phyloP scores from a whole-genome alignment of 495 filamentous ascomycete species.

The Penicillium antarcticum region DNA sequence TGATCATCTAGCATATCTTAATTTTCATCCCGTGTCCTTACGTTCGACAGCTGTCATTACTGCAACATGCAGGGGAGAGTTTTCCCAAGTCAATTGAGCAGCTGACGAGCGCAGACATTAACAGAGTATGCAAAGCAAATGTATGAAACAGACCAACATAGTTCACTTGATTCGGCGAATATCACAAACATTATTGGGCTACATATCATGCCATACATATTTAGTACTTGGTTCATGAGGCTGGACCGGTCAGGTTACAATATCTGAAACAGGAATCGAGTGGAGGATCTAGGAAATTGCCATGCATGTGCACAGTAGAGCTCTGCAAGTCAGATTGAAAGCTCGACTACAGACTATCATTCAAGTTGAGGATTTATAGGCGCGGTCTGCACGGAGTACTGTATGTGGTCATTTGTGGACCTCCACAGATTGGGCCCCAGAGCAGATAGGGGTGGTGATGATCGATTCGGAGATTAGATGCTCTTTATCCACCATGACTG shows the following conservation, averaged over 20 bases:
- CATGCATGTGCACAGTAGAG: background rate
- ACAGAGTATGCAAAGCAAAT: background rate
- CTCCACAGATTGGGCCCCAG: background rate
- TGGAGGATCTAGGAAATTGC: background rate
- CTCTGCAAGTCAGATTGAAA: background rate
- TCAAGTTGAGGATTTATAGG: background rate
- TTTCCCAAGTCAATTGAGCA: background rate
- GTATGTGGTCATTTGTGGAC: background rate
- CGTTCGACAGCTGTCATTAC: background rate
- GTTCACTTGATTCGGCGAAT: background rate
- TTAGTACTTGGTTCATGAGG: background rate
- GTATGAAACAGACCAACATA: background rate
- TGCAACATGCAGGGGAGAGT: slow-evolving; percentile 1
- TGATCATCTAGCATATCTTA: background rate
- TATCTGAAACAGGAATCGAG: background rate
- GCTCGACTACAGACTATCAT: background rate
- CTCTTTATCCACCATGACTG: background rate
- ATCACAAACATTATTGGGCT: background rate
- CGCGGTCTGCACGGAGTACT: too few relatives aligned
- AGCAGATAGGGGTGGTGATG: background rate
- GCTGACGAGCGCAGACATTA: background rate
- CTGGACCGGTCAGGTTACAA: background rate
- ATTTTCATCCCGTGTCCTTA: background rate
- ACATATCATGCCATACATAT: background rate
- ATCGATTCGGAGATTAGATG: slow-evolving; percentile 3